Evolutionary conservation across 2,329 filamentous ascomycete genomes (phyloP), one percentile per base, ranked within the genome.

Genomic region (Colletotrichum tamarilloi): DNA sequence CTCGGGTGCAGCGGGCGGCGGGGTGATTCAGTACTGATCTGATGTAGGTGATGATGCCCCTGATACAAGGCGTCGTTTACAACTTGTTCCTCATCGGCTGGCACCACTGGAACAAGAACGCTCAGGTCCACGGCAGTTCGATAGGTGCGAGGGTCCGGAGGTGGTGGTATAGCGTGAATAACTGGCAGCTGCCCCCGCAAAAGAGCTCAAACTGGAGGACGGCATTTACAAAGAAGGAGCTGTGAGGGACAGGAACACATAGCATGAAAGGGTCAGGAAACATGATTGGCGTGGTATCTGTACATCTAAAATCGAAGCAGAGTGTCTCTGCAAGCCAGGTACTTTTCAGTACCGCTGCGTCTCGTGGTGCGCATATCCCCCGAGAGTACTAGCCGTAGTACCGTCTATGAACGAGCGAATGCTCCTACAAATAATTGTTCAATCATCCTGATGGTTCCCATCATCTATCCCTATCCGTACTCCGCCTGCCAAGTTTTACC

Each of bases 141-240:
- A 85, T 94, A 19, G 97, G 97, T 26, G 94, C 94, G 7, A 90
- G 90, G 76, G 85, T 97, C 62, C 88, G 97, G 77, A 88, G 95
- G 76, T 98, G 96, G 97, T 99, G 97, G 96, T 98, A 95, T 86
- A 90, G 89, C 26, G 94, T 97, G 22, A 98, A 98, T 80, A 95
- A 97, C 79, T 98, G 97, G 97, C 87, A 88, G 62, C 83, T 96
- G 70, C 92, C 93, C 14, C 75, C 79, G 5, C 79, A 84, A 68
- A 75, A 77, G 75, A 65, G 55, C 64, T 53, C 53, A 35, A 70
- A 14, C 42, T 62, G 66, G 38, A 77, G 38, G n/a, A 53, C 77
- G 35, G 42, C 42, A 9, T 49, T 49, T 3, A n/a, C 42, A 49
- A 70, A 72, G 60, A 75, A 62, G 60, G 52, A 71, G 49, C 5